Base-by-base conservation (phyloP, 306 rosid species). In the Sicyos baderoa region DNA sequence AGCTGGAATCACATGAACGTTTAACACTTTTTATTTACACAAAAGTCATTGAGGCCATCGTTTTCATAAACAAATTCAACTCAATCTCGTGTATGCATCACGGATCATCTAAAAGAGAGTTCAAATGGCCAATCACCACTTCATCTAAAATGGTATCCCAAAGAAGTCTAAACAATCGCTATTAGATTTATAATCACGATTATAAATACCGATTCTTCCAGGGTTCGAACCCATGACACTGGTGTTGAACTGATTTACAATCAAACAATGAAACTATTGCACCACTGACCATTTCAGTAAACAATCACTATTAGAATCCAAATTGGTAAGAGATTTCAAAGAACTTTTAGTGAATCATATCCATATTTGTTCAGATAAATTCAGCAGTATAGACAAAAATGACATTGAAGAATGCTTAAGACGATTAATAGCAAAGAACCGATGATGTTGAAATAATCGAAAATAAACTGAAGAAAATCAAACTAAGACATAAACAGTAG, bases 1-100 rank as follows among this genome's bases (percentile, higher is more conserved):
- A 74, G 68, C 65, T 68, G 82, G 79, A 75, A 66, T 82, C 95
- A 76, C 95, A 77, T 78, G 81, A 82, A 75, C 76, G 35, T 49
- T 72, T 68, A 82, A 81, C 73, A 78, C 42, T 53, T 76, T 74
- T 76, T 74, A 83, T 50, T 25, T 5, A 52, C 56, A 74, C 71
- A 29, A 68, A 35, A 63, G 79, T 71, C 80, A 80, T 71, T 83
- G 81, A 83, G 76, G 76, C 73, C 75, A 66, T 62, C 49, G 75
- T 42, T 23, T 63, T 75, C 70, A 66, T 69, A 82, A 75, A 79
- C 69, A 85, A 79, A 76, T 63, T 83, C 87, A 85, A 86, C 83
- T 81, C 51, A 14, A 79, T 74, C 78, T 83, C 82, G 83, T 82
- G 86, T 76, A 45, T 58, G 23, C 74, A 75, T 83, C 84, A 85